A percentile compares a stretch with the other conserved stretches of the same genome.
Conservation (phyloP, 2,329 filamentous ascomycete genomes). For the Ophiostoma quercus region DNA sequence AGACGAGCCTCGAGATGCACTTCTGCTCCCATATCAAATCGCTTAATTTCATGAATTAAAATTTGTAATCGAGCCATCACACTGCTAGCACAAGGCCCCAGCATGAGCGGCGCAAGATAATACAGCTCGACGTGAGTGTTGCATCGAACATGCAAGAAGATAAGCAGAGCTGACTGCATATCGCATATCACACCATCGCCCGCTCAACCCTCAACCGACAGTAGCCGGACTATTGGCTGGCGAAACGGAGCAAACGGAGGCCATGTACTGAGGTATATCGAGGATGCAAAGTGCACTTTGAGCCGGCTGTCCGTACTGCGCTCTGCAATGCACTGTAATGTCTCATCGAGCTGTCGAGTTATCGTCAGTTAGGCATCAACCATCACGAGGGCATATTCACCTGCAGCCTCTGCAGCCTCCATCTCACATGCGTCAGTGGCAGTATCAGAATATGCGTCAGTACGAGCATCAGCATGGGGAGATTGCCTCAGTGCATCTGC, state of each 20-base stretch:
- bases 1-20: too few relatives aligned
- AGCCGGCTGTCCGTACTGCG: background rate
- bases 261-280: background rate
- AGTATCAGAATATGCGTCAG: background rate
- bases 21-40: too few relatives aligned
- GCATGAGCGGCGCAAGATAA: background rate
- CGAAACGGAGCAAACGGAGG: background rate
- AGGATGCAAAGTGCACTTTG: background rate
- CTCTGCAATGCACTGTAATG: background rate
- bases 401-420: background rate
- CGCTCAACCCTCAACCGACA: background rate
- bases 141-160: background rate
- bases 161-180: slow-evolving; percentile 1
- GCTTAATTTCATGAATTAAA: too few relatives aligned
- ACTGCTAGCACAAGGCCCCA: background rate
- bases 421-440: background rate
- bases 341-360: background rate
- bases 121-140: background rate
- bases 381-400: background rate
- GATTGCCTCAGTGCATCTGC: background rate
- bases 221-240: background rate
- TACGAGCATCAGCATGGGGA: too few relatives aligned
- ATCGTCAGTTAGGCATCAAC: background rate
- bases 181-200: background rate
- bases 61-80: background rate